phyloP scores from a whole-genome alignment of 2,329 filamentous ascomycete genomes.

The Talaromyces marneffei region DNA sequence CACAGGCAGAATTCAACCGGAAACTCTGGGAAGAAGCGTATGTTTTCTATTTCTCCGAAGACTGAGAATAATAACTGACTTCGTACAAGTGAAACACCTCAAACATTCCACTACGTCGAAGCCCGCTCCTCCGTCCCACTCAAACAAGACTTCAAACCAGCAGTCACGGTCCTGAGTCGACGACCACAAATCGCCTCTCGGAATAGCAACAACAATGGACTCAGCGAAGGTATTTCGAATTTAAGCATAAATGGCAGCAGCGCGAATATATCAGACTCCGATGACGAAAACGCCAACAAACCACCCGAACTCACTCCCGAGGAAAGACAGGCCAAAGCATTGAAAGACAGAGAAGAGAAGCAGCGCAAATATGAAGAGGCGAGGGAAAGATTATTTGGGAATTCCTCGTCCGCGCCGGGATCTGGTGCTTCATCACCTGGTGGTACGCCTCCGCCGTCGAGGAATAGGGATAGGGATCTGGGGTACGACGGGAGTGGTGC shows the following conservation, averaged over 20 bases:
- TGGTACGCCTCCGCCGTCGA: conserved; percentile 56
- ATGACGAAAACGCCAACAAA: conserved; percentile 55
- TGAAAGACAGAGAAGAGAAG: conserved; percentile 79
- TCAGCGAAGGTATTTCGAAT: conserved; percentile 39
- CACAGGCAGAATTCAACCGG: conserved; percentile 76
- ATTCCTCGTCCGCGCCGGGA: conserved; percentile 33
- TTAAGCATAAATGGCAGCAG: conserved; percentile 38
- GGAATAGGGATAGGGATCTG: conserved; percentile 25
- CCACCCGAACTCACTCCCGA: conserved; percentile 63
- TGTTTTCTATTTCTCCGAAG: conserved; percentile 8
- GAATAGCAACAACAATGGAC: conserved; percentile 40
- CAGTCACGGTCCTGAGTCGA: conserved; percentile 77
- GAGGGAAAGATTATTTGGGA: conserved; percentile 79
- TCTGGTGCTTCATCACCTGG: conserved; percentile 54
- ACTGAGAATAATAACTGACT: not conserved
- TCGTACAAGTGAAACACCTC: conserved; percentile 59
- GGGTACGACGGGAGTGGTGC: conserved; percentile 29
- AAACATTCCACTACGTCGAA: conserved; percentile 70
- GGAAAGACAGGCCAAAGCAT: conserved; percentile 70
- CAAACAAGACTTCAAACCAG: conserved; percentile 68
- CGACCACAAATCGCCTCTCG: conserved; percentile 64
- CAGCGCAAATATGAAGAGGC: conserved; percentile 85
- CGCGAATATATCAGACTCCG: conserved; percentile 49
- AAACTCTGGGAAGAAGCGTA: conserved; percentile 88
- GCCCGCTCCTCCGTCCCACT: conserved; percentile 58